A percentile compares a stretch with the other conserved stretches of the same genome.
Conservation (phyloP, 2,329 filamentous ascomycete species). For the Penicillium rolfsii region DNA sequence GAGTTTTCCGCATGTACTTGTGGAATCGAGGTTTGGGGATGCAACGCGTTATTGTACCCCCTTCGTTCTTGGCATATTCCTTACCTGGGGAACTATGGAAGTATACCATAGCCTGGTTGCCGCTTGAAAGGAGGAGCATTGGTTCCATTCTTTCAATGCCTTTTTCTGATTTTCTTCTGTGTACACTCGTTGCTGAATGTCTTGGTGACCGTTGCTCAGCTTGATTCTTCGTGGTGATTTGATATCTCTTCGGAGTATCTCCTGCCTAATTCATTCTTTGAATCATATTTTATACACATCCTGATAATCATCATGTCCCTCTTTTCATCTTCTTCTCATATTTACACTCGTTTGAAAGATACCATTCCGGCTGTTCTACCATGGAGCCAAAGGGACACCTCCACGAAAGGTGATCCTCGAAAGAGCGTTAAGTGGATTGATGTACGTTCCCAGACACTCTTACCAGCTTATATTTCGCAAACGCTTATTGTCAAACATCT, state of each 20-base stretch:
- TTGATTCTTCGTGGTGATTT: neutral
- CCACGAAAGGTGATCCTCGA: slow-evolving; percentile 37
- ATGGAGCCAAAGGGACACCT: slow-evolving; percentile 26
- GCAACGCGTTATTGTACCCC: slow-evolving; percentile 4
- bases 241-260: neutral
- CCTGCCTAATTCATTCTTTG: neutral
- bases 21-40: too few relatives aligned
- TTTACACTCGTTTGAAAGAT: slow-evolving; percentile 24
- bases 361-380: slow-evolving; percentile 23
- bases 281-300: neutral
- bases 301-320: neutral
- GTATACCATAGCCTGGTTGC: neutral
- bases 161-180: neutral
- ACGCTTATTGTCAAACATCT: slow-evolving; percentile 1
- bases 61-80: slow-evolving; percentile 24
- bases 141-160: neutral
- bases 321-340: slow-evolving; percentile 13
- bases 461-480: neutral
- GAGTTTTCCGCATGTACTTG: neutral
- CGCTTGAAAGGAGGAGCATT: neutral
- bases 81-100: neutral
- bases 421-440: slow-evolving; percentile 62
- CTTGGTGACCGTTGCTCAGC: neutral
- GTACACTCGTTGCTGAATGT: neutral
- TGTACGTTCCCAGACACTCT: slow-evolving; percentile 46